Evolutionary conservation across 176 grass and related monocot genomes (phyloP).

Genomic region (Zoysia japonica): DNA sequence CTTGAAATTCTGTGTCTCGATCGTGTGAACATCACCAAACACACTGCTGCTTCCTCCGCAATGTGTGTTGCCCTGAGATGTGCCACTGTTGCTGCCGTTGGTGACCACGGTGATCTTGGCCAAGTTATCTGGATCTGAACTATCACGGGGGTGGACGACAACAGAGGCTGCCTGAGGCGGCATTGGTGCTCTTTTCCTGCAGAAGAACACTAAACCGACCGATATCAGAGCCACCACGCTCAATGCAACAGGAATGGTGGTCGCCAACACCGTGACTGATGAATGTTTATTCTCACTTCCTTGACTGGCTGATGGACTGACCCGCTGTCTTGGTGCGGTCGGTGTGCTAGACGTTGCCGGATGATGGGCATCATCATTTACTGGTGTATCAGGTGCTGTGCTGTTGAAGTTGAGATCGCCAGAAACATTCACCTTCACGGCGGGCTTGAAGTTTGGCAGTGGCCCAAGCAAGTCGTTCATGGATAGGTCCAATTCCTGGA

Average conservation of each 20-base stretch:
- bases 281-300: conserved; percentile 5
- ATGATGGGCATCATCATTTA: not conserved
- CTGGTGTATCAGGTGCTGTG: not conserved
- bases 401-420: conserved; percentile 58
- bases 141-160: conserved; percentile 59
- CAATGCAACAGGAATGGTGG: conserved; percentile 44
- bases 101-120: conserved; percentile 61
- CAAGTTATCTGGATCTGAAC: conserved; percentile 54
- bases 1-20: conserved; percentile 65
- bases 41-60: conserved; percentile 44
- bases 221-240: conserved; percentile 33
- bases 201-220: conserved; percentile 12
- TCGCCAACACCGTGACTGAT: conserved; percentile 36
- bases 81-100: conserved; percentile 33
- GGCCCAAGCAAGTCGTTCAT: conserved; percentile 69
- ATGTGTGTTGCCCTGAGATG: conserved; percentile 32
- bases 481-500: conserved; percentile 65
- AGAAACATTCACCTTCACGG: conserved; percentile 41
- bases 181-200: conserved; percentile 38
- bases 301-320: not conserved
- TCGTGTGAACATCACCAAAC: conserved; percentile 42
- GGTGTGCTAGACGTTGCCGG: not conserved
- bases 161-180: conserved; percentile 37
- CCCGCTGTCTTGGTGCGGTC: not conserved
- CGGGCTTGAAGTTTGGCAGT: conserved; percentile 46